phyloP scores from a whole-genome alignment of 768 basidiomycete genomes.

The Russula sp. region DNA sequence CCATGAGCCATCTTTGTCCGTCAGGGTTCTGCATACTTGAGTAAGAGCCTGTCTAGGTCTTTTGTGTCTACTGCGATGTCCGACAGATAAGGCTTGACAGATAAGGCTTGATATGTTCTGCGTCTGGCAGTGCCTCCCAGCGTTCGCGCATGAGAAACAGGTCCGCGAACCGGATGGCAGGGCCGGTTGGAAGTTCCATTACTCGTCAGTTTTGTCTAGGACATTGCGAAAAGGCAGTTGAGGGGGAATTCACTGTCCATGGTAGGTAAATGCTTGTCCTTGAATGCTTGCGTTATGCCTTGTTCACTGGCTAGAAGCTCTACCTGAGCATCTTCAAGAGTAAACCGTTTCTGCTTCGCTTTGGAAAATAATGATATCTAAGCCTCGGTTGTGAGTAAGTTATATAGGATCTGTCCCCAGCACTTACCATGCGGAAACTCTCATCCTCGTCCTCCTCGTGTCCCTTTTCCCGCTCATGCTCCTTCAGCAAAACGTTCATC shows the following conservation, averaged over 20 bases:
- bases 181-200: no score
- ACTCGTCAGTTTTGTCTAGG: not conserved
- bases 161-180: no score
- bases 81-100: no score
- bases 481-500: conserved; percentile 57
- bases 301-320: conserved; percentile 80
- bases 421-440: conserved; percentile 35
- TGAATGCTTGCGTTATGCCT: conserved; percentile 65
- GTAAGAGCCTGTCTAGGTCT: no score
- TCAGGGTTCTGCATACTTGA: no score
- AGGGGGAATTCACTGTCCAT: conserved; percentile 53
- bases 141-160: no score
- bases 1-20: no score
- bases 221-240: conserved; percentile 8
- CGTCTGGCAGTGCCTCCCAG: no score
- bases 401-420: not conserved
- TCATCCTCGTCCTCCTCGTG: conserved; percentile 49
- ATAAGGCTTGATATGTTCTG: no score
- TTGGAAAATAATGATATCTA: conserved; percentile 21
- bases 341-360: conserved; percentile 41
- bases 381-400: not conserved
- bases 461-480: conserved; percentile 66
- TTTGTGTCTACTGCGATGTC: no score
- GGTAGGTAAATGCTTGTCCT: conserved; percentile 63
- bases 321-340: conserved; percentile 58